Evolutionary conservation across 768 basidiomycete genomes (phyloP).

Genomic region (Suillus tomentosus): DNA sequence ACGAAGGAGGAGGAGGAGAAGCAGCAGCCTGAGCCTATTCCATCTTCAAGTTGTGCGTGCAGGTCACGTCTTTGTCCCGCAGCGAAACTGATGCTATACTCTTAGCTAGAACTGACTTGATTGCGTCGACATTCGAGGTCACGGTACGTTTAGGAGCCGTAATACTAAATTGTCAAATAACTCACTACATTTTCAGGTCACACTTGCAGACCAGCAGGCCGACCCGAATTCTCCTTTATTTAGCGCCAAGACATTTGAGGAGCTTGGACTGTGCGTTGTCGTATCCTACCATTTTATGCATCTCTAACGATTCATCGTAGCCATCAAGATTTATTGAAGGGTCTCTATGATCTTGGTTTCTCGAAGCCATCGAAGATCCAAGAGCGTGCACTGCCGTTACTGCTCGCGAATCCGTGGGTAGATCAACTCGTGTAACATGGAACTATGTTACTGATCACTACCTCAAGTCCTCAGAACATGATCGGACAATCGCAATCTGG

Average conservation of each 20-base stretch:
- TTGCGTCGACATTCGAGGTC: conserved; percentile 83
- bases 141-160: conserved; percentile 47
- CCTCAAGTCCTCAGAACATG: conserved; percentile 92
- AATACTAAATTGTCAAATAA: neutral
- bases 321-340: conserved; percentile 86
- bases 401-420: conserved; percentile 86
- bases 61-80: neutral
- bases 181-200: conserved; percentile 60
- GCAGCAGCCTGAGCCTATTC: conserved; percentile 16
- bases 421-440: neutral
- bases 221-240: conserved; percentile 96
- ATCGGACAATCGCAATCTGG: conserved; percentile 99
- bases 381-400: conserved; percentile 90
- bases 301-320: conserved; percentile 39
- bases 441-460: conserved; percentile 12
- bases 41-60: conserved; percentile 24
- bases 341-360: conserved; percentile 93
- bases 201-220: conserved; percentile 92
- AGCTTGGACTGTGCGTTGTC: conserved; percentile 82
- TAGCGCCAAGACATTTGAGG: conserved; percentile 93
- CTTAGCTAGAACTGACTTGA: conserved; percentile 54
- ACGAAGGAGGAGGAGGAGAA: conserved; percentile 20
- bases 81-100: neutral
- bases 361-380: conserved; percentile 99
- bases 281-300: neutral